Evolutionary conservation across 2,329 filamentous ascomycete species (phyloP).

Genomic region (Aaosphaeria arxii): DNA sequence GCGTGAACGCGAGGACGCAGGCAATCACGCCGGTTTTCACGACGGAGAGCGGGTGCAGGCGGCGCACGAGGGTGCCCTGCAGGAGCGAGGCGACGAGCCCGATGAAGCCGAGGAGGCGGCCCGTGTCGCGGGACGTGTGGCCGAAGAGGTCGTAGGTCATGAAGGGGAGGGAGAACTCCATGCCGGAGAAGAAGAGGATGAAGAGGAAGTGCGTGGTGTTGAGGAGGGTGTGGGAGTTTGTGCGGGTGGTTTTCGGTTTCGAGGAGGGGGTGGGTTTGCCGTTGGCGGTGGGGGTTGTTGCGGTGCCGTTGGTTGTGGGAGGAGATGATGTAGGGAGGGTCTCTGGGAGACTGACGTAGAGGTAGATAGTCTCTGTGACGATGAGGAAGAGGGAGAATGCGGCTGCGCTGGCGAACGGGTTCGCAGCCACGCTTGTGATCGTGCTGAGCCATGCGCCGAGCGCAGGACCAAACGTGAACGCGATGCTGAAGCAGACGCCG

Average conservation of each 20-base stretch:
- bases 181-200: slow-evolving; percentile 93
- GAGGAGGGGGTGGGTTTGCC: slow-evolving; percentile 13
- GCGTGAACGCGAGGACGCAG: slow-evolving; percentile 75
- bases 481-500: slow-evolving; percentile 93
- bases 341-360: slow-evolving; percentile 83
- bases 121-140: slow-evolving; percentile 76
- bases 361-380: slow-evolving; percentile 80
- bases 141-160: slow-evolving; percentile 94
- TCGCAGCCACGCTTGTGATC: slow-evolving; percentile 74
- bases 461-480: slow-evolving; percentile 93
- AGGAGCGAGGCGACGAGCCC: slow-evolving; percentile 89
- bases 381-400: slow-evolving; percentile 83
- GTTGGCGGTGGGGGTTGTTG: slow-evolving; percentile 8
- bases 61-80: slow-evolving; percentile 86
- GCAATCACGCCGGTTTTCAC: slow-evolving; percentile 76
- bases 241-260: slow-evolving; percentile 46
- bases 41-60: slow-evolving; percentile 74
- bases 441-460: slow-evolving; percentile 82
- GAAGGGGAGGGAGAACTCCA: slow-evolving; percentile 97
- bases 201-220: slow-evolving; percentile 87
- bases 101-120: slow-evolving; percentile 83
- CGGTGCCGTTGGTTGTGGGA: slow-evolving; percentile 4
- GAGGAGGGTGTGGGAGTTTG: slow-evolving; percentile 79
- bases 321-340: slow-evolving; percentile 61
- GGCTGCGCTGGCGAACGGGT: slow-evolving; percentile 91